Evolutionary conservation across 495 filamentous ascomycete genomes (phyloP), one percentile per base, ranked within the genome.

Genomic region (Hamigera avellanea): DNA sequence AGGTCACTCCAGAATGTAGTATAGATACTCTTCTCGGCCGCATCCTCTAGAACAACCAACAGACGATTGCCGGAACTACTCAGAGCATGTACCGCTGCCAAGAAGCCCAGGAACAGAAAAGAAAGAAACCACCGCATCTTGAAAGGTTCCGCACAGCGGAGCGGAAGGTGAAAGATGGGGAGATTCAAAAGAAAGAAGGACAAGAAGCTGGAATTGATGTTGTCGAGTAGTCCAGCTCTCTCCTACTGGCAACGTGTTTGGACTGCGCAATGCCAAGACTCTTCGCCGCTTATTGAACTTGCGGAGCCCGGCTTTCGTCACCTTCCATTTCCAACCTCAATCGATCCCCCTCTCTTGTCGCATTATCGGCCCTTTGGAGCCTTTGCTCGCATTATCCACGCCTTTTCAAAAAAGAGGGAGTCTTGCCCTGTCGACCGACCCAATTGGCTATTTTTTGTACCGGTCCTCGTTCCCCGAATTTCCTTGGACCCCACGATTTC

Each of bases 11-110:
- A 76, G 53, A 95, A 86, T 48, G 74, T 79, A 32, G 82, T 83
- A 59, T 91, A 98, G 39, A 66, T 69, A 34, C 69, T 69, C 65
- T 85, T 85, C 48, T 93, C 84, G 25, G 70, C 67, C 37, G 71
- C 61, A 41, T 95, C 86, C 51, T 98, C 91, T 29, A 91, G 56
- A 31, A 96, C 74, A 19, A 91, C 88, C 48, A 96, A 62, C 57
- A 98, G 59, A 55, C 87, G 75, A 57, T 70, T 76, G 33, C 88
- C 91, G 37, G 73, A 78, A 42, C 75, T 80, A 66, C 87, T 93
- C 49, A 86, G 56, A 28, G 86, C 84, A 52, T 81, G 70, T 44
- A 78, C 83, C 26, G 71, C 59, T 50, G 75, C 67, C 47, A 76
- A 62, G 37, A 85, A 69, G 49, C 72, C 61, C 43, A 82, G 61